Evolutionary conservation across 1,284 basidiomycete genomes (phyloP).

Genomic region (Puccinia sorghi): DNA sequence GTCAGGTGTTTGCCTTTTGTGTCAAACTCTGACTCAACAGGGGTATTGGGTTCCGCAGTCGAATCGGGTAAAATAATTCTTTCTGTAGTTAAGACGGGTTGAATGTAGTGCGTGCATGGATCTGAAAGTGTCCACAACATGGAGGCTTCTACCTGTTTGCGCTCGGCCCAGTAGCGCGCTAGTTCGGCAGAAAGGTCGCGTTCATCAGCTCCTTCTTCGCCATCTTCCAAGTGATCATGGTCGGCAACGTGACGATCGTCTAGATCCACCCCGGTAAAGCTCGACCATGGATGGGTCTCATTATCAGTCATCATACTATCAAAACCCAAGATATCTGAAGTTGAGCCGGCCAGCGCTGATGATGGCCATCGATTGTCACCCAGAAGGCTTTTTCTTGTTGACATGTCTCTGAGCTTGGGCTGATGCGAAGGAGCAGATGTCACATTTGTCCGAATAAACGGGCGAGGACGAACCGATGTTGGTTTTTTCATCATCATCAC

Average conservation of each 20-base stretch:
- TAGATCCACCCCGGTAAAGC: constrained; percentile 27
- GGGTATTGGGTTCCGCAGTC: not conserved
- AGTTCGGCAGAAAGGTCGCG: constrained; percentile 31
- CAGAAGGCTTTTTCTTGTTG: constrained; percentile 66
- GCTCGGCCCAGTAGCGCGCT: constrained; percentile 49
- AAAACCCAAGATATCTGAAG: constrained; percentile 66
- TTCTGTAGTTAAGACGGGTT: constrained; percentile 46
- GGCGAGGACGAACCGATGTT: constrained; percentile 38
- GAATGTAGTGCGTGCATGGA: constrained; percentile 46
- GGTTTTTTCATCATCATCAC: constrained; percentile 62
- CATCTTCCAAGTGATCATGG: constrained; percentile 27
- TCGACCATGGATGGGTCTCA: constrained; percentile 44
- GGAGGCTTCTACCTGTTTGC: constrained; percentile 41
- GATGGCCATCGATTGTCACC: constrained; percentile 67
- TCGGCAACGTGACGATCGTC: constrained; percentile 18
- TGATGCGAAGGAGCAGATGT: constrained; percentile 60
- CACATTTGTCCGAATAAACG: constrained; percentile 62
- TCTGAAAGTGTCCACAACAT: constrained; percentile 49
- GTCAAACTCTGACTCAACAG: not conserved
- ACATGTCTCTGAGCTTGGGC: constrained; percentile 67
- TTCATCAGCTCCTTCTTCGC: constrained; percentile 40
- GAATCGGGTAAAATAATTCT: constrained; percentile 15
- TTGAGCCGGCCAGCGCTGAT: constrained; percentile 73
- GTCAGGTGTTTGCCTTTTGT: not conserved
- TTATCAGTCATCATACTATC: constrained; percentile 49